A percentile compares a stretch with the other conserved stretches of the same genome.
Evolutionary conservation across 1,139 yeast species (phyloP).

Genomic region (Pneumocystis oryctolagi): DNA sequence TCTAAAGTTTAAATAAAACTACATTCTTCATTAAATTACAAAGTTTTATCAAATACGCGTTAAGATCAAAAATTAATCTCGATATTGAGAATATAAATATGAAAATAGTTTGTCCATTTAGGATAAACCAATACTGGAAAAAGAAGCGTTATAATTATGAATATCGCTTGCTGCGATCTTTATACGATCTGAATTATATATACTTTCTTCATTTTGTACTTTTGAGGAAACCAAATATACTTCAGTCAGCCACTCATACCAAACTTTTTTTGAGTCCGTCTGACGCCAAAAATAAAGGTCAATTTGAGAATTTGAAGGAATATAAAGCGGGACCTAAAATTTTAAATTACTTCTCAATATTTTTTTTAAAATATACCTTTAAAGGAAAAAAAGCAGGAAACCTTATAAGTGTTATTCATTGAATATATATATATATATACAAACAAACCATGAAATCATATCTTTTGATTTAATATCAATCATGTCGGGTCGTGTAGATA

Average conservation of each 20-base stretch:
- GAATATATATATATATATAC: not conserved
- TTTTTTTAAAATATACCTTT: constrained; percentile 3
- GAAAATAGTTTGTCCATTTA: no score
- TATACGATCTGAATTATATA: constrained; percentile 21
- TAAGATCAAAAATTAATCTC: not conserved
- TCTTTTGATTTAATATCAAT: constrained; percentile 37
- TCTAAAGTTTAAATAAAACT: not conserved
- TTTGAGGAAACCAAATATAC: constrained; percentile 30
- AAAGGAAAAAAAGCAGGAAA: constrained; percentile 59
- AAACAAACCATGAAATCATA: constrained; percentile 40
- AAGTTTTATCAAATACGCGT: not conserved
- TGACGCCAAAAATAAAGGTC: constrained; percentile 36
- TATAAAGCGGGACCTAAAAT: constrained; percentile 33
- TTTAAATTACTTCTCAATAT: not conserved
- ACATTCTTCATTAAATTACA: not conserved
- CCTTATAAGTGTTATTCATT: not conserved
- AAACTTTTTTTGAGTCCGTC: constrained; percentile 31
- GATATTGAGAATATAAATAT: not conserved
- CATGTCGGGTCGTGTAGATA: constrained; percentile 41
- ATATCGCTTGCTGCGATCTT: constrained; percentile 31
- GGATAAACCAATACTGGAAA: not conserved
- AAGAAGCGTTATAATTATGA: constrained; percentile 25
- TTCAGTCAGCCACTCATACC: constrained; percentile 66
- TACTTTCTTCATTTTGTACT: constrained; percentile 18
- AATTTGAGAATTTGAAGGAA: constrained; percentile 40